Percentiles rank a stretch among this genome's conserved stretches.
Evolutionary conservation across 352 stramenopile species (phyloP).

Genomic region (Phytophthora megakarya): DNA sequence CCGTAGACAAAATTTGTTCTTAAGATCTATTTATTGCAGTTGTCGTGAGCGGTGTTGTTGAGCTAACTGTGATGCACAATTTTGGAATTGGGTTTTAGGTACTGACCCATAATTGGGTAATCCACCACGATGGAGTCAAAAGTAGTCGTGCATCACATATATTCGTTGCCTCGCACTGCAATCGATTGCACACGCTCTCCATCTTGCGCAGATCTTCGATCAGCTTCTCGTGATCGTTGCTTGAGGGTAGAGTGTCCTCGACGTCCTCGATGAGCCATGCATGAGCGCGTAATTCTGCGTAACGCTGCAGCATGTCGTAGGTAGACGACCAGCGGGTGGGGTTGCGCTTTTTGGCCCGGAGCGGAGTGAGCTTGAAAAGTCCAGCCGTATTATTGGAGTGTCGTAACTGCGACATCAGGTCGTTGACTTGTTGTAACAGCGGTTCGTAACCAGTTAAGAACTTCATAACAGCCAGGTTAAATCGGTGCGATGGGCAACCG

Average conservation of each 20-base stretch:
- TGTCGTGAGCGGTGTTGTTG: too few relatives aligned
- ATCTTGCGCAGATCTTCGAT: slow-evolving; percentile 10
- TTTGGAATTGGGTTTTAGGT: slow-evolving; percentile 8
- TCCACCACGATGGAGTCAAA: slow-evolving; percentile 16
- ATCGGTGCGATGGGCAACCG: slow-evolving; percentile 12
- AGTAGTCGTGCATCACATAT: slow-evolving; percentile 16
- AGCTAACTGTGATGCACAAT: too few relatives aligned
- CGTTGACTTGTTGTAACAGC: slow-evolving; percentile 7
- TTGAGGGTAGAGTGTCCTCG: slow-evolving; percentile 6
- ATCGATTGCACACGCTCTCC: slow-evolving; percentile 27
- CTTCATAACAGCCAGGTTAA: slow-evolving; percentile 12
- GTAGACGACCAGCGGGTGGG: slow-evolving; percentile 11
- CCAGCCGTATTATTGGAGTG: slow-evolving; percentile 15
- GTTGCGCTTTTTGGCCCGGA: slow-evolving; percentile 10
- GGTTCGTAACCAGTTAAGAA: slow-evolving; percentile 12
- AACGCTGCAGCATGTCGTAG: slow-evolving; percentile 12
- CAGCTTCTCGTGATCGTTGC: slow-evolving; percentile 9
- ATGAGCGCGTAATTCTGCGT: neutral
- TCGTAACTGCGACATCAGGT: slow-evolving; percentile 9
- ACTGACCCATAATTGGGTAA: slow-evolving; percentile 24
- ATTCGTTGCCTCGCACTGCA: slow-evolving; percentile 14
- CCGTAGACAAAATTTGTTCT: too few relatives aligned
- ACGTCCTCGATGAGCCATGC: neutral
- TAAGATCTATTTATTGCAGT: too few relatives aligned
- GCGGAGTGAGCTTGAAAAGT: neutral